A percentile compares a stretch with the other conserved stretches of the same genome.
phyloP scores from a whole-genome alignment of 495 filamentous ascomycete species.

The Xylaria telfairii region DNA sequence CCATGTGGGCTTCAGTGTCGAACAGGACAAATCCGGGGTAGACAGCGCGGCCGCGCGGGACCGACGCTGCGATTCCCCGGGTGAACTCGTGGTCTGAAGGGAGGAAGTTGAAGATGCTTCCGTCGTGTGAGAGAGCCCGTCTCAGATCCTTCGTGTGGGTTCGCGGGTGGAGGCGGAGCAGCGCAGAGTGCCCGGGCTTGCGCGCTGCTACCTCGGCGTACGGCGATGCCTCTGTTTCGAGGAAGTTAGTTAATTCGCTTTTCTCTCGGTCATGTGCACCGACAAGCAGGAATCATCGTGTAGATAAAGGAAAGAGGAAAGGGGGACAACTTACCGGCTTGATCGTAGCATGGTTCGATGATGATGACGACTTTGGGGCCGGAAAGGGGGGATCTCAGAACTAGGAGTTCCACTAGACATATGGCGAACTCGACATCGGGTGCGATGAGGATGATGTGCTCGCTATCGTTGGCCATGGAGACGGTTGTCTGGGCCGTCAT shows the following conservation, averaged over 20 bases:
- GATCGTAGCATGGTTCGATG: not conserved
- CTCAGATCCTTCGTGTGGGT: conserved; percentile 36
- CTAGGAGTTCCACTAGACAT: conserved; percentile 35
- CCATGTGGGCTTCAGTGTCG: not conserved
- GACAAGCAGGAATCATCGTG: not conserved
- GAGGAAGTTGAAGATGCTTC: conserved; percentile 43
- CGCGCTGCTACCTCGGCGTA: not conserved
- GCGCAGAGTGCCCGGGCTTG: not conserved
- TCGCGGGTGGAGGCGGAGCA: conserved; percentile 32
- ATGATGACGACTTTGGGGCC: conserved; percentile 4
- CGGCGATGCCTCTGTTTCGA: not conserved
- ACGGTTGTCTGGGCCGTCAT: conserved; percentile 33
- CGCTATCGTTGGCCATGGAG: conserved; percentile 18
- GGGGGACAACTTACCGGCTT: conserved; percentile 12
- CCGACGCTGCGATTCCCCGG: conserved; percentile 26
- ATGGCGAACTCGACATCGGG: conserved; percentile 41
- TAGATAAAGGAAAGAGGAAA: not conserved
- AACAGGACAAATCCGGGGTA: conserved; percentile 24
- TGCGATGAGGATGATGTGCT: conserved; percentile 40
- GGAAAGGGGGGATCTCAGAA: not conserved
- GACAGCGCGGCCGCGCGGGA: conserved; percentile 37
- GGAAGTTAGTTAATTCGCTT: not conserved
- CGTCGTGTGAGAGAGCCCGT: conserved; percentile 31
- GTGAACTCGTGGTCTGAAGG: conserved; percentile 33
- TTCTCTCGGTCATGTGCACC: not conserved